phyloP scores from a whole-genome alignment of 2,329 filamentous ascomycete genomes.

The Penicillium aurantiogriseum region DNA sequence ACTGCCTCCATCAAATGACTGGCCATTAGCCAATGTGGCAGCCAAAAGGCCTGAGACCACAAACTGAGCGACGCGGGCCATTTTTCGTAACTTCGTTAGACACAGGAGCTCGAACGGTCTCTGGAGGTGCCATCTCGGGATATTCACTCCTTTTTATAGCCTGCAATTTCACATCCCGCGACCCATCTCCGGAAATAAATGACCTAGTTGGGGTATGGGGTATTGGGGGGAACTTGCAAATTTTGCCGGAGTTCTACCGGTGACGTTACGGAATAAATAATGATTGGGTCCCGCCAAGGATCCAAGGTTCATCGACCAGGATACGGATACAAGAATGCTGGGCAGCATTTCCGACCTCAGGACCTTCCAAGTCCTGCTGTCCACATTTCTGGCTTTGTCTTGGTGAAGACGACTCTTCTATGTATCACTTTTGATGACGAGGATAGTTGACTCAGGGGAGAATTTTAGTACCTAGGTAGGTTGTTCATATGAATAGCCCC shows the following conservation, averaged over 20 bases:
- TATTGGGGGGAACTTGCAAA: background rate
- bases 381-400: background rate
- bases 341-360: background rate
- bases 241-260: background rate
- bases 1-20: conserved; percentile 1
- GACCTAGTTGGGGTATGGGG: background rate
- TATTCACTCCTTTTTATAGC: background rate
- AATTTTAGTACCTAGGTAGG: too few species aligned
- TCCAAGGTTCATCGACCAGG: background rate
- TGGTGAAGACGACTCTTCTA: too few species aligned
- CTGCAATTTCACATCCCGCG: background rate
- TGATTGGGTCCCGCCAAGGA: background rate
- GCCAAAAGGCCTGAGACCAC: conserved; percentile 8
- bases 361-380: too few species aligned
- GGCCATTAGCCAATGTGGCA: conserved; percentile 2
- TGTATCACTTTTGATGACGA: background rate
- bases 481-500: background rate
- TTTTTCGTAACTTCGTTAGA: background rate
- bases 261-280: background rate
- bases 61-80: conserved; percentile 1
- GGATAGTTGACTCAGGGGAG: background rate
- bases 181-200: background rate
- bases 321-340: background rate
- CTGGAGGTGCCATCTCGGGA: background rate
- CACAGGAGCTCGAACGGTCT: background rate